Conservation (phyloP, 352 stramenopile genomes). For the Elongisporangium prolatum region DNA sequence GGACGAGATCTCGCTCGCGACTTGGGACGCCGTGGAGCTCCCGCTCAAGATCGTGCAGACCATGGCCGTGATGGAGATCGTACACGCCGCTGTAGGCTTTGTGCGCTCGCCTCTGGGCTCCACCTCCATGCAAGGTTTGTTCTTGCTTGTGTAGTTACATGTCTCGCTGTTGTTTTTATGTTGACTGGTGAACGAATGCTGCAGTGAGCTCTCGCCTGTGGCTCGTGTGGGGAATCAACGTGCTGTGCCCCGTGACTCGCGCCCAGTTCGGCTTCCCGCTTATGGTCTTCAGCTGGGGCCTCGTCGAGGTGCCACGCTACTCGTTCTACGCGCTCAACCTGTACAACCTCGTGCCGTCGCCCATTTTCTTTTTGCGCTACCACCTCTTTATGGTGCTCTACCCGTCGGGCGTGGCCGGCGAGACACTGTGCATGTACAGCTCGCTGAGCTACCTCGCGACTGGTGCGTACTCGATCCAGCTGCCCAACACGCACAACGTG, state of each 20-base stretch:
- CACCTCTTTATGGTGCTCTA: slow-evolving; percentile 98
- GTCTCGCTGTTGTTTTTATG: slow-evolving; percentile 2
- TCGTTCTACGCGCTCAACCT: slow-evolving; percentile 97
- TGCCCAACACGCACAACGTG: slow-evolving; percentile 78
- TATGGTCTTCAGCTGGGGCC: slow-evolving; percentile 85
- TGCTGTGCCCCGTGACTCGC: slow-evolving; percentile 71
- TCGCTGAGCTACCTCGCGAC: slow-evolving; percentile 49
- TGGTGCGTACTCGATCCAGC: slow-evolving; percentile 63
- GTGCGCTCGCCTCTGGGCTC: slow-evolving; percentile 95
- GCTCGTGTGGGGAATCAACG: slow-evolving; percentile 94
- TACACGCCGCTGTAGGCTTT: slow-evolving; percentile 93
- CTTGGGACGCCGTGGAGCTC: slow-evolving; percentile 51
- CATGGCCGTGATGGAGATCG: slow-evolving; percentile 93
- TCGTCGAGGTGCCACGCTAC: slow-evolving; percentile 95
- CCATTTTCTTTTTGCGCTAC: slow-evolving; percentile 97
- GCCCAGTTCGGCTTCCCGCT: slow-evolving; percentile 83
- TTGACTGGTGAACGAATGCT: neutral
- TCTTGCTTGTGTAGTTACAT: slow-evolving; percentile 2
- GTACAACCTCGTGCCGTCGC: slow-evolving; percentile 90
- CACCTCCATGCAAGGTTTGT: slow-evolving; percentile 84
- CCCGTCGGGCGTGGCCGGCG: slow-evolving; percentile 91
- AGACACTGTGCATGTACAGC: slow-evolving; percentile 76
- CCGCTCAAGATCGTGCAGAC: slow-evolving; percentile 90
- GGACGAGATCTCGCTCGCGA: slow-evolving; percentile 33
- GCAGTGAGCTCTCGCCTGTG: slow-evolving; percentile 88